Percentiles rank a stretch among this genome's conserved stretches.
These are phyloP conservation scores for Hibiscus tridactylites DNA, from an alignment of 345 rosid species.

Conservation along the genomic window DNA sequence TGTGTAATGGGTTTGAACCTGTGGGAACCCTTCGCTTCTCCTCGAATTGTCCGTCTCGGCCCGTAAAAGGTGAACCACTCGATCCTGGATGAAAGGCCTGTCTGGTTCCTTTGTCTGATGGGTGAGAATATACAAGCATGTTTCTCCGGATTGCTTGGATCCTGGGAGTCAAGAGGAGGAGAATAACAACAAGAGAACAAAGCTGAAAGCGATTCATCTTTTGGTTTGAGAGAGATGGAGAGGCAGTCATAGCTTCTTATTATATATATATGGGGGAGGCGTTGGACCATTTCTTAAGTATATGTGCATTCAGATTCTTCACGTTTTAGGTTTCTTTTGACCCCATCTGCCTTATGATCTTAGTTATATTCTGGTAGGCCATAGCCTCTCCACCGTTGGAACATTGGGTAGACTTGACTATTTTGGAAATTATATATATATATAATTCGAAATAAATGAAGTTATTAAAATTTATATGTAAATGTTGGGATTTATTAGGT, in stretches of 20 bases:
- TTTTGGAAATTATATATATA: background rate
- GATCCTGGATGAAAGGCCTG: background rate
- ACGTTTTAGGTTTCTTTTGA: background rate
- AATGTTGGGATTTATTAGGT: background rate
- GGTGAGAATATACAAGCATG: background rate
- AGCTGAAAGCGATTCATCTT: conserved; percentile 8
- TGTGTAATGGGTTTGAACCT: conserved; percentile 49
- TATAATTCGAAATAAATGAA: background rate
- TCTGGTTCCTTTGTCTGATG: background rate
- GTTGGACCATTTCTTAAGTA: background rate
- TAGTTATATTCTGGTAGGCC: background rate
- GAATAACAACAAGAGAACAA: background rate
- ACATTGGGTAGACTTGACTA: background rate
- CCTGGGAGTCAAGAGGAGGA: conserved; percentile 1
- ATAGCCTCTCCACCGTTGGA: conserved; percentile 2
- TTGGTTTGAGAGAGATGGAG: background rate
- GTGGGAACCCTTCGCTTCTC: conserved; percentile 43
- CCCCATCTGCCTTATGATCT: background rate
- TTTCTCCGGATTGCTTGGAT: conserved; percentile 1
- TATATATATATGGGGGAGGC: background rate
- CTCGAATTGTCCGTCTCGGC: background rate
- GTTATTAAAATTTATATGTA: background rate
- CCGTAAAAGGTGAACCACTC: background rate
- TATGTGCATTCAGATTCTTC: background rate
- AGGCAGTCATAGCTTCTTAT: background rate